These are phyloP conservation scores for Colletotrichum sp. DNA, from an alignment of 2,329 filamentous ascomycete species.

Conservation along the genomic window DNA sequence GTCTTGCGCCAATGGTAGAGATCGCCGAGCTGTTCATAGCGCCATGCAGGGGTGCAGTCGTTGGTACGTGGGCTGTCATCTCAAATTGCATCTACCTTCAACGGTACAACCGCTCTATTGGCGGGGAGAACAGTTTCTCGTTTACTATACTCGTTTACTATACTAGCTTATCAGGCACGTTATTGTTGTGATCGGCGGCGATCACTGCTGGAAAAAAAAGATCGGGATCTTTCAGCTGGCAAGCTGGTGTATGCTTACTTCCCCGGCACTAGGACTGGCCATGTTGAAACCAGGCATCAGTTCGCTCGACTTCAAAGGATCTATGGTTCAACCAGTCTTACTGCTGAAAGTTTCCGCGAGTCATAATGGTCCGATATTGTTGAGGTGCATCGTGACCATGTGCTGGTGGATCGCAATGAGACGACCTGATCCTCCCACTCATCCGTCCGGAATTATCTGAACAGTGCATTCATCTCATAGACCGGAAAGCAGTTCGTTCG, in stretches of 20 bases:
- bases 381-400: not conserved
- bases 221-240: not conserved
- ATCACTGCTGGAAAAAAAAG: not conserved
- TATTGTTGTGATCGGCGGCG: not conserved
- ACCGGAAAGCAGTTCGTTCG: not conserved
- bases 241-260: not conserved
- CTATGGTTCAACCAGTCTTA: not conserved
- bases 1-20: not conserved
- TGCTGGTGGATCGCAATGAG: not conserved
- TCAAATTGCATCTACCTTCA: not conserved
- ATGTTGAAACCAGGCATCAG: not conserved
- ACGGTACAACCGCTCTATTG: not conserved
- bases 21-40: not conserved
- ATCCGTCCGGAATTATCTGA: not conserved
- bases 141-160: not conserved
- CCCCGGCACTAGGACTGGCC: not conserved
- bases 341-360: not conserved
- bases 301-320: not conserved
- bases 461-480: not conserved
- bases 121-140: not conserved
- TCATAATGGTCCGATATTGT: not conserved
- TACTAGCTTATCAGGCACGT: not conserved
- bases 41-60: conserved; percentile 2
- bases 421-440: not conserved
- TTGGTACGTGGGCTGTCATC: not conserved